Conservation (phyloP, 2,329 filamentous ascomycete genomes). For the Botrytis fabae region DNA sequence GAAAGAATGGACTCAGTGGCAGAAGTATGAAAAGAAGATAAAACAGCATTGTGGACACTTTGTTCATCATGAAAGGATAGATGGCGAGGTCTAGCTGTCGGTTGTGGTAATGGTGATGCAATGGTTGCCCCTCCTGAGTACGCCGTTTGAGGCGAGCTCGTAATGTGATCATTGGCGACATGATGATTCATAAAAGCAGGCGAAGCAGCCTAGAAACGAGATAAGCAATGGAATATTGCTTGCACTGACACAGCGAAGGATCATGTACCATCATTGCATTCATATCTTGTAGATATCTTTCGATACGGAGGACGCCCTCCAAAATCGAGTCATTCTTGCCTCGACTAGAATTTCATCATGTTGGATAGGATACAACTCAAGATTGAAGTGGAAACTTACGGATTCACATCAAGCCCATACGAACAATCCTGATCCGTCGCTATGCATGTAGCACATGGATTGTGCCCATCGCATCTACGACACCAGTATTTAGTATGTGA, state of each 20-base stretch:
- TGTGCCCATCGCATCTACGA: conserved; percentile 49
- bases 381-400: conserved; percentile 28
- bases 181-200: not conserved
- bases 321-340: conserved; percentile 54
- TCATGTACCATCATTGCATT: conserved; percentile 33
- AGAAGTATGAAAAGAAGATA: conserved; percentile 53
- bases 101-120: not conserved
- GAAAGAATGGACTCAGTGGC: conserved; percentile 53
- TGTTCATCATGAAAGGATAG: conserved; percentile 13
- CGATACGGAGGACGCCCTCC: conserved; percentile 50
- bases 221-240: not conserved
- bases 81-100: not conserved
- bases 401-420: conserved; percentile 39
- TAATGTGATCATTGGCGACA: not conserved
- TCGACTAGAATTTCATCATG: conserved; percentile 39
- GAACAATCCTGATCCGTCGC: conserved; percentile 35
- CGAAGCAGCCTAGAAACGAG: conserved; percentile 5
- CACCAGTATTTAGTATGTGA: not conserved
- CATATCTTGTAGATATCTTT: conserved; percentile 49
- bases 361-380: not conserved
- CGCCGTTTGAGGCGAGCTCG: conserved; percentile 5
- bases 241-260: not conserved
- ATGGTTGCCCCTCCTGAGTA: not conserved
- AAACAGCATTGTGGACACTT: conserved; percentile 47
- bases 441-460: conserved; percentile 44